These are phyloP conservation scores for Pestalotiopsis sp. DNA, from an alignment of 2,329 filamentous ascomycete genomes.

Conservation along the genomic window DNA sequence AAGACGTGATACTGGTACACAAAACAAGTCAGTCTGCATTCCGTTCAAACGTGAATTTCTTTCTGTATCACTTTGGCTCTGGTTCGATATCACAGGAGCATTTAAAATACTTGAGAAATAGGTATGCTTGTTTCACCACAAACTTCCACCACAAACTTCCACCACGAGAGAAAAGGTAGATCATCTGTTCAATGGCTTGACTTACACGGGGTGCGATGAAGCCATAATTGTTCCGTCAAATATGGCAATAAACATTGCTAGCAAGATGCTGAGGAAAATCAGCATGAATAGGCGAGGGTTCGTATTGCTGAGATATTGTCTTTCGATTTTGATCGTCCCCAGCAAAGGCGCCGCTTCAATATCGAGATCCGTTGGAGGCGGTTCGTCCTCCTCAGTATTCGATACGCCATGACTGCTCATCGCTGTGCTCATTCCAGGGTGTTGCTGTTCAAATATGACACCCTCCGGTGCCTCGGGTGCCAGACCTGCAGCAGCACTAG, in stretches of 20 bases:
- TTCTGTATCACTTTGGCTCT: background rate
- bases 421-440: background rate
- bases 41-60: background rate
- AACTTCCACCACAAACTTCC: background rate
- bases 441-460: background rate
- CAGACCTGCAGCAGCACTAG: background rate
- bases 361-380: background rate
- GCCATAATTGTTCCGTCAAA: slow-evolving; percentile 85
- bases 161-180: background rate
- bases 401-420: background rate
- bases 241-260: slow-evolving; percentile 60
- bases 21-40: background rate
- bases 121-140: background rate
- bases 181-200: background rate
- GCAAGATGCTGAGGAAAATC: slow-evolving; percentile 61
- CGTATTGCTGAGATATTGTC: slow-evolving; percentile 46
- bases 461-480: background rate
- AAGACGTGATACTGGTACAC: slow-evolving; percentile 64
- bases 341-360: background rate
- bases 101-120: background rate
- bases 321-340: slow-evolving; percentile 14
- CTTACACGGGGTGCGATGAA: slow-evolving; percentile 71
- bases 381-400: background rate
- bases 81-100: background rate
- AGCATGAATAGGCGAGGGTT: slow-evolving; percentile 60